phyloP scores from a whole-genome alignment of 768 basidiomycete species.

The Lactifluus echinatus region DNA sequence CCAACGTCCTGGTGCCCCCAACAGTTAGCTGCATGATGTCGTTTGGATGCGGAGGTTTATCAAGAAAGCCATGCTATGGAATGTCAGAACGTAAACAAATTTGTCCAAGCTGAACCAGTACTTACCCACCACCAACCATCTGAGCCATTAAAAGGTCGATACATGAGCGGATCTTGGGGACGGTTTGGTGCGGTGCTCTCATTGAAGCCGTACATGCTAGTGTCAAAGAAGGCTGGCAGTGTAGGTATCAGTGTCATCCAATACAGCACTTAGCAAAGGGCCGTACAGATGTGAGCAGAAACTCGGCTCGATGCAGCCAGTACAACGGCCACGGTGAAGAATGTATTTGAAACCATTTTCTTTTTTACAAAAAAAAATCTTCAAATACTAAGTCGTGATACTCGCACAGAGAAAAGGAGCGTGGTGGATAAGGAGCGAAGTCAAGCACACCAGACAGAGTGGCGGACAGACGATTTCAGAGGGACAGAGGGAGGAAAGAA shows the following conservation, averaged over 20 bases:
- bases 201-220: conserved; percentile 35
- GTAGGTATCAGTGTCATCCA: not conserved
- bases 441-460: not conserved
- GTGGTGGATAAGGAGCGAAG: not conserved
- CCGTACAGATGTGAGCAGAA: conserved; percentile 1
- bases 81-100: not conserved
- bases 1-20: conserved; percentile 19
- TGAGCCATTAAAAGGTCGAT: conserved; percentile 28
- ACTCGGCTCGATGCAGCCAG: not conserved
- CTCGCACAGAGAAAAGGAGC: not conserved
- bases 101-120: not conserved
- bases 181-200: conserved; percentile 28
- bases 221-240: conserved; percentile 26
- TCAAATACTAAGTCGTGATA: too few species aligned
- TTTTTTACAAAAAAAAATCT: not conserved
- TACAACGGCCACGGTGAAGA: not conserved
- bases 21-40: conserved; percentile 30
- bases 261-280: not conserved
- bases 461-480: not conserved
- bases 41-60: conserved; percentile 26
- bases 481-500: not conserved
- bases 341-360: not conserved
- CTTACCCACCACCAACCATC: conserved; percentile 32
- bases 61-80: conserved; percentile 27
- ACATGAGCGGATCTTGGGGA: conserved; percentile 30